Conservation (phyloP, 192 early-diverging fungal species). For the Backusella luteola region DNA sequence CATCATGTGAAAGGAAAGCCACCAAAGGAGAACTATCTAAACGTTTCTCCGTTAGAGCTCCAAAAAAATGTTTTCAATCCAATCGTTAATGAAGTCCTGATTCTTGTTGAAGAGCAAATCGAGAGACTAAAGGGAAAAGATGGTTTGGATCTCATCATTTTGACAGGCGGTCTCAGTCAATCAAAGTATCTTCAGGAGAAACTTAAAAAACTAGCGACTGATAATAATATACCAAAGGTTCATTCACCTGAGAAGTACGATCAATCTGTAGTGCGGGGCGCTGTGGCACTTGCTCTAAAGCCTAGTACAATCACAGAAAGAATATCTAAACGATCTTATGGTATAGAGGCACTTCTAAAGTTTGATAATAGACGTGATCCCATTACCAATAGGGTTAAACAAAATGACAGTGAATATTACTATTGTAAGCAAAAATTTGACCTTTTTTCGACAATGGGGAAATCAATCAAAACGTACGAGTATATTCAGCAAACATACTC, state of each 20-base stretch:
- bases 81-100: conserved; percentile 44
- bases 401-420: neutral
- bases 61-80: conserved; percentile 48
- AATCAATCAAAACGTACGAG: neutral
- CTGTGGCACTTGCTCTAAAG: conserved; percentile 42
- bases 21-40: conserved; percentile 35
- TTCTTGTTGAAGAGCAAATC: conserved; percentile 43
- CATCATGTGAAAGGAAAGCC: conserved; percentile 34
- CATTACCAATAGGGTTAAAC: neutral
- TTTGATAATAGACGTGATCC: neutral
- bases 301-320: conserved; percentile 22
- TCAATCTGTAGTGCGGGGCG: conserved; percentile 49
- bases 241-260: conserved; percentile 40
- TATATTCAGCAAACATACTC: neutral
- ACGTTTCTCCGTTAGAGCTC: conserved; percentile 41
- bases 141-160: conserved; percentile 39
- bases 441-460: neutral
- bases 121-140: conserved; percentile 26
- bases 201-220: conserved; percentile 34
- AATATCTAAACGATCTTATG: conserved; percentile 2
- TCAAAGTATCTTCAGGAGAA: conserved; percentile 49
- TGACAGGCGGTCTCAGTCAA: conserved; percentile 53
- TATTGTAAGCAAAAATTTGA: neutral
- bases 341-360: neutral
- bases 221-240: conserved; percentile 24